Base-by-base conservation (phyloP, 2,329 filamentous ascomycete genomes). In the Diaporthe vexans region DNA sequence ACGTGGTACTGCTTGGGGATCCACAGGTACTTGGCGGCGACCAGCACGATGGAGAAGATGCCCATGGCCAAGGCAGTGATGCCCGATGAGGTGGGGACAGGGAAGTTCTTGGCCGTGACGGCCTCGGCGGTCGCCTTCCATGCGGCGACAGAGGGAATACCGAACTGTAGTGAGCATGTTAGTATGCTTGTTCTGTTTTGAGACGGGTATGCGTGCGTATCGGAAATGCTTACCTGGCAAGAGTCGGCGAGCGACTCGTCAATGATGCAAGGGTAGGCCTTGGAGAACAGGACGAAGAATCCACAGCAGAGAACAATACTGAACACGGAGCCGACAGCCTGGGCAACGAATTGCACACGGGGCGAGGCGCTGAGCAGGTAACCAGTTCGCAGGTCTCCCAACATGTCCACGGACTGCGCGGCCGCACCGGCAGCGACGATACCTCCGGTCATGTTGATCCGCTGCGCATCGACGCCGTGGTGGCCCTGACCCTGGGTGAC, bases 181-280 rank as follows among this genome's bases (percentile, higher is more conserved):
- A 67, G 61, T 24, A 65, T n/a, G n/a, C n/a, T n/a, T n/a, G n/a
- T n/a, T n/a, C n/a, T n/a, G n/a, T n/a, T n/a, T n/a, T n/a, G n/a
- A n/a, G n/a, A n/a, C n/a, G n/a, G n/a, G n/a, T n/a, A n/a, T n/a
- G n/a, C n/a, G n/a, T n/a, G n/a, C n/a, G n/a, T n/a, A n/a, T n/a
- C 15, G 15, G 3, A 7, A 19, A 3, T 29, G 5, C 63, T 52
- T 67, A 67, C 63, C 29, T 67, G 63, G 46, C 63, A 67, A 0
- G 1, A 1, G 84, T 83, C 7, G 86, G 82, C 1, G 83, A 67
- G 83, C 2, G 83, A 79, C 24, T 83, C 76, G 74, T 88, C 84
- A 79, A 90, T 87, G 77, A 94, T 91, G 80, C 92, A 94, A 0
- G 91, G 92, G 81, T 94, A 94, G 0, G 92, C 92, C 7, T 88